Conservation (phyloP, 441 rosid species). For the Aleurites moluccanus region DNA sequence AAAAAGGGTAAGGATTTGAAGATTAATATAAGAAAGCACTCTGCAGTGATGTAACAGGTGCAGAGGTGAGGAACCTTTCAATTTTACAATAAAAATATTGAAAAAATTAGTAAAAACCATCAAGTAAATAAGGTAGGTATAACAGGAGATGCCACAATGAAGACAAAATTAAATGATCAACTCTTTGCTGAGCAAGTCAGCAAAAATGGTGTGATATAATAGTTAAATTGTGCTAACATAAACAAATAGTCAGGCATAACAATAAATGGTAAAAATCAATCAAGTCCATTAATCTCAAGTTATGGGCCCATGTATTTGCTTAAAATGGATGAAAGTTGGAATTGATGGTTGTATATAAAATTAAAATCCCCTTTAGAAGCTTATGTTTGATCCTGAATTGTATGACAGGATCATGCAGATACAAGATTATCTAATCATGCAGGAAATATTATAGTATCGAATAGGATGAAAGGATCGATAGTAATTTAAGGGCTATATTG, state of each 20-base stretch:
- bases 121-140: background rate
- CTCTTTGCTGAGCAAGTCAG: background rate
- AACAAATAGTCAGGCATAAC: background rate
- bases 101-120: slow-evolving; percentile 1
- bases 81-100: slow-evolving; percentile 6
- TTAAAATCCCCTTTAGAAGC: background rate
- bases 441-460: background rate
- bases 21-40: slow-evolving; percentile 10
- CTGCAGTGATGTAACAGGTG: slow-evolving; percentile 10
- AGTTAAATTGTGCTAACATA: background rate
- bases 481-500: background rate
- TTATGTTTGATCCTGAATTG: background rate
- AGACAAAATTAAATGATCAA: background rate
- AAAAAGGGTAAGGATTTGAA: slow-evolving; percentile 17
- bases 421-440: background rate
- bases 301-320: background rate
- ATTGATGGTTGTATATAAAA: background rate
- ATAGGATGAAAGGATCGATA: background rate
- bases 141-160: background rate
- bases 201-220: background rate
- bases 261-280: background rate
- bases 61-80: slow-evolving; percentile 9
- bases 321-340: background rate
- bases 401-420: background rate
- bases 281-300: background rate